These are phyloP conservation scores for Diaporthe sp. DNA, from an alignment of 2,329 filamentous ascomycete species.

Conservation along the genomic window DNA sequence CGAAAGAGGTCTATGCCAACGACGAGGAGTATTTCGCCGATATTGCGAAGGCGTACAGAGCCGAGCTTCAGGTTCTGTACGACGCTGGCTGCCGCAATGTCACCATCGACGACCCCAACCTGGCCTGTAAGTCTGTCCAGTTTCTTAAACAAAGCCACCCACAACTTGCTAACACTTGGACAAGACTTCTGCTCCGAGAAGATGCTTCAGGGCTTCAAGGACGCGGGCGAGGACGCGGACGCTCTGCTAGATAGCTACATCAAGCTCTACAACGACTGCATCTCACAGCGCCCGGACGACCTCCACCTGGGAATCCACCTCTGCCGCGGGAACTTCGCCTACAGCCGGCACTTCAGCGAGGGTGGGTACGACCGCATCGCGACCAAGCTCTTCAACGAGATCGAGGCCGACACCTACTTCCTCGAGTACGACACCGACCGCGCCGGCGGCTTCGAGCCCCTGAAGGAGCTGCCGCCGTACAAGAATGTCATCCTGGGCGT, in stretches of 20 bases:
- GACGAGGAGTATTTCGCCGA: conserved; percentile 66
- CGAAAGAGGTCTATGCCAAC: conserved; percentile 61
- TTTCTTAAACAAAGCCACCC: too few species aligned
- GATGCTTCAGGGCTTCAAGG: conserved; percentile 71
- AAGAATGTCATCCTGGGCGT: conserved; percentile 75
- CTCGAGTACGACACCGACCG: conserved; percentile 69
- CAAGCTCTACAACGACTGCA: conserved; percentile 80
- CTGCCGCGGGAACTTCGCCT: conserved; percentile 73
- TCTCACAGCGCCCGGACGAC: conserved; percentile 71
- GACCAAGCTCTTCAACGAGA: conserved; percentile 69
- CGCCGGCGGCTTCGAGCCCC: conserved; percentile 73
- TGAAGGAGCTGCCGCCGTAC: conserved; percentile 69
- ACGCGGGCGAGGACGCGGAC: conserved; percentile 72
- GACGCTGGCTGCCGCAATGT: conserved; percentile 65
- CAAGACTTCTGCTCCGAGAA: conserved; percentile 77
- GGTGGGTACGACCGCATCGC: conserved; percentile 75
- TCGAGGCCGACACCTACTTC: conserved; percentile 64
- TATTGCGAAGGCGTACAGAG: conserved; percentile 64
- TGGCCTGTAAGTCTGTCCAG: conserved; percentile 55
- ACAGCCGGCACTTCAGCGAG: conserved; percentile 74
- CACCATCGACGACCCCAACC: conserved; percentile 74
- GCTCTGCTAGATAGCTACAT: conserved; percentile 79
- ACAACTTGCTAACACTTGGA: not conserved
- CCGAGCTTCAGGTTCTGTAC: conserved; percentile 63
- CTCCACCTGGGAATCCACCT: conserved; percentile 81